A percentile compares a stretch with the other conserved stretches of the same genome.
Evolutionary conservation across 352 stramenopile genomes (phyloP).

Genomic region (Blastocystis sp.): DNA sequence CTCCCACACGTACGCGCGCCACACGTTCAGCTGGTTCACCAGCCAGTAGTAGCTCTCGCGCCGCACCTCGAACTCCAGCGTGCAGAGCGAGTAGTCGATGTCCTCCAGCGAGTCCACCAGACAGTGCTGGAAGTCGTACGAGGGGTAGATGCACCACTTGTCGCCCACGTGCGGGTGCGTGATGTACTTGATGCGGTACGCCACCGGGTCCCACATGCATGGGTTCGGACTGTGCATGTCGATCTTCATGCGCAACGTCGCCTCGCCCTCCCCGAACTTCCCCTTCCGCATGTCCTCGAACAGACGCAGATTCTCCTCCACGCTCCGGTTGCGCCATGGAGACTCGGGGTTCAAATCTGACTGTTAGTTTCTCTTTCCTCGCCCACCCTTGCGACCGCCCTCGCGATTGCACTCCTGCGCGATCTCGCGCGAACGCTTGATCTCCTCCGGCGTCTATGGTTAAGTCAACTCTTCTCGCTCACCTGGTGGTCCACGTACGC

Average conservation of each 20-base stretch:
- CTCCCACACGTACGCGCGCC: constrained; percentile 86
- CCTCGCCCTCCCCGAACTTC: constrained; percentile 72
- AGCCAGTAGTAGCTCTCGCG: constrained; percentile 96
- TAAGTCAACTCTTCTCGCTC: background rate
- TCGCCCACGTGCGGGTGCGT: constrained; percentile 87
- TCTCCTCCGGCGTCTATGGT: constrained; percentile 69
- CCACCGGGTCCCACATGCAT: constrained; percentile 95
- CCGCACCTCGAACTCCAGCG: constrained; percentile 87
- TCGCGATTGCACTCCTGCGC: constrained; percentile 66
- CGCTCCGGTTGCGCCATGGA: constrained; percentile 75
- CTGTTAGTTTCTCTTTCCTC: background rate
- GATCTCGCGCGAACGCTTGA: constrained; percentile 71
- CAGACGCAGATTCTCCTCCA: constrained; percentile 82
- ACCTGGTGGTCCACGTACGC: constrained; percentile 87
- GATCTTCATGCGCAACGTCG: constrained; percentile 86
- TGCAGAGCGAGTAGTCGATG: constrained; percentile 99
- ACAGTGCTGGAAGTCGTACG: constrained; percentile 98
- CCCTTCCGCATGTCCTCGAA: constrained; percentile 92
- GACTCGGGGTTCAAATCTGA: constrained; percentile 62
- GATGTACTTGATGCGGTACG: constrained; percentile 95
- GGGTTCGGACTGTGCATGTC: constrained; percentile 89
- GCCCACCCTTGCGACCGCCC: constrained; percentile 57
- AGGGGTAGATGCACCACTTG: constrained; percentile 97
- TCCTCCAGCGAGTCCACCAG: constrained; percentile 93
- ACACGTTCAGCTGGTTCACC: constrained; percentile 82